Percentiles rank a stretch among this genome's conserved stretches.
Conservation (phyloP, 2,329 filamentous ascomycete species). For the Botrytis byssoidea region DNA sequence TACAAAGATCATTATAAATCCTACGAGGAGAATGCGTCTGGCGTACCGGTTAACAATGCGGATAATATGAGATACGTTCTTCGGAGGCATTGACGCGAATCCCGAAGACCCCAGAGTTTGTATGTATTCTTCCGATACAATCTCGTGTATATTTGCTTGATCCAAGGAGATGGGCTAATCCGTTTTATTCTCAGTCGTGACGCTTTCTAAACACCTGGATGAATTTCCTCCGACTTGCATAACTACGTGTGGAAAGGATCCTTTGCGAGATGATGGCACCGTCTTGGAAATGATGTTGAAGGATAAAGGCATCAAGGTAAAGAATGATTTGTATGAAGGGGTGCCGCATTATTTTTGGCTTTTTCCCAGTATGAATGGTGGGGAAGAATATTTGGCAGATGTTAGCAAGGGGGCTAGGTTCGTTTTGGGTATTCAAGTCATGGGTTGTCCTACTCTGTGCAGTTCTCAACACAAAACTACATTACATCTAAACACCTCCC, state of each 20-base stretch:
- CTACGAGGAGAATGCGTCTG: slow-evolving; percentile 27
- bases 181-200: neutral
- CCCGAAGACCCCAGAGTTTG: slow-evolving; percentile 21
- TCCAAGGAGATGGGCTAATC: no score
- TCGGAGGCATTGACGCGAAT: slow-evolving; percentile 22
- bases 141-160: no score
- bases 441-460: no score
- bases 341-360: slow-evolving; percentile 38
- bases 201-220: neutral
- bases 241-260: slow-evolving; percentile 8
- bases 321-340: slow-evolving; percentile 36
- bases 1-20: slow-evolving; percentile 28
- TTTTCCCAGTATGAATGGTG: neutral
- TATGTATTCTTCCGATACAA: neutral
- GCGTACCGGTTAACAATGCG: slow-evolving; percentile 29
- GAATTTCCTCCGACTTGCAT: slow-evolving; percentile 13
- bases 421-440: neutral
- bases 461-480: no score
- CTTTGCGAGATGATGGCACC: slow-evolving; percentile 22
- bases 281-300: slow-evolving; percentile 36
- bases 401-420: slow-evolving; percentile 7
- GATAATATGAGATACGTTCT: slow-evolving; percentile 29
- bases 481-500: no score
- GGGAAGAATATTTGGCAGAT: slow-evolving; percentile 9
- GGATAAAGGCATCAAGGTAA: slow-evolving; percentile 33